These are phyloP conservation scores for Shiraia sp. DNA, from an alignment of 2,329 filamentous ascomycete species.

Conservation along the genomic window DNA sequence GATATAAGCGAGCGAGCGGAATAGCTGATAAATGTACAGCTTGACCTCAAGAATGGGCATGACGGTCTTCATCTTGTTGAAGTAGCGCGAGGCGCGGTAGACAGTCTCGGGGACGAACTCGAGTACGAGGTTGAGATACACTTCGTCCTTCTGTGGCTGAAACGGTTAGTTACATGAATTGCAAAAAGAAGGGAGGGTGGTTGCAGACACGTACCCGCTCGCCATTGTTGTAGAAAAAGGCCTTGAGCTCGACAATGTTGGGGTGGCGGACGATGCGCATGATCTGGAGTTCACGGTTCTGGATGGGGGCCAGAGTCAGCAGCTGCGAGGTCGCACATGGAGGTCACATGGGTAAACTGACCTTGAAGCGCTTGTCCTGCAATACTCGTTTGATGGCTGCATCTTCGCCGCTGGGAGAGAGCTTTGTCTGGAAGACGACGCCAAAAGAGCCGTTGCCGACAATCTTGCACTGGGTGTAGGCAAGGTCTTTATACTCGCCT, in stretches of 20 bases:
- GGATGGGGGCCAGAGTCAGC: constrained; percentile 33
- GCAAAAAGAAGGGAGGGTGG: constrained; percentile 5
- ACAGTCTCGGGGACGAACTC: constrained; percentile 99
- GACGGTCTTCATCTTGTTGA: constrained; percentile 99
- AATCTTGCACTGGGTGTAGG: constrained; percentile 99
- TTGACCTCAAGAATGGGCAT: constrained; percentile 99
- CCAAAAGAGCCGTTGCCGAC: constrained; percentile 99
- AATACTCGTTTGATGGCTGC: constrained; percentile 98
- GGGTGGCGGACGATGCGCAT: constrained; percentile 99
- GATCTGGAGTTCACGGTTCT: constrained; percentile 99
- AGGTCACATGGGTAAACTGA: constrained; percentile 48
- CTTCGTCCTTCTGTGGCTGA: constrained; percentile 74
- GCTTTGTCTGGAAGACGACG: constrained; percentile 98
- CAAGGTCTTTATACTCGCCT: constrained; percentile 92
- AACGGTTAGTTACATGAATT: constrained; percentile 35
- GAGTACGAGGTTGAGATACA: constrained; percentile 96
- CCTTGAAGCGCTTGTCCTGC: constrained; percentile 99
- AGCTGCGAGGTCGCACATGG: constrained; percentile 1
- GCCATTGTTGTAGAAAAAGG: constrained; percentile 99
- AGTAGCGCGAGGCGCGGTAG: constrained; percentile 96
- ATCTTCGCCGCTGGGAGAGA: constrained; percentile 96
- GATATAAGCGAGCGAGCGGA: constrained; percentile 97
- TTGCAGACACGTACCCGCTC: constrained; percentile 72
- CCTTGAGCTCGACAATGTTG: constrained; percentile 98
- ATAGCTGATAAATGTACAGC: constrained; percentile 99